Base-by-base conservation (phyloP, 2,329 filamentous ascomycete species). In the Colletotrichum coccodes region DNA sequence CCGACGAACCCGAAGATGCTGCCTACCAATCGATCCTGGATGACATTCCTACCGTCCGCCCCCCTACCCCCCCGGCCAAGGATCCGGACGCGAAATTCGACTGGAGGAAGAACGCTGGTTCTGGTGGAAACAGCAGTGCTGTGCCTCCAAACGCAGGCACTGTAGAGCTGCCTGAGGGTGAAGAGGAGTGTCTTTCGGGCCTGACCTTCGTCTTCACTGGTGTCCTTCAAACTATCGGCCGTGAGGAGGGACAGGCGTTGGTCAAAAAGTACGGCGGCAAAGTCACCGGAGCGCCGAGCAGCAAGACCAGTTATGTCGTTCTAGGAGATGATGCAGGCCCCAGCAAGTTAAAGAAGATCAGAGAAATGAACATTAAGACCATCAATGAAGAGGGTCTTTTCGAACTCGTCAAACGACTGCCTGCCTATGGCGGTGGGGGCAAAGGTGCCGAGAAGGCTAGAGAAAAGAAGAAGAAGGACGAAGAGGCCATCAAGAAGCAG, bases 261-360 rank as follows among this genome's bases (percentile, higher is more conserved):
- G 94, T 98, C 64, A 99, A 99, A 79, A 90, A 91, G 71, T 97
- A 98, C 78, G 97, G 96, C 47, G 96, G 96, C 60, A 98, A 97
- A 80, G 91, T 97, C 28, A 97, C 92, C 11, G 86, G 85, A 11
- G 91, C 90, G 6, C 96, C 97, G 23, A 98, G 95, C 77, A 92
- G 91, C 76, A 98, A 97, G 80, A 99, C 97, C 0, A 96, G 88
- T 75, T 99, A 94, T 76, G 94, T 99, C 52, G 93, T 99, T 18
- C 87, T 99, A 3, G 96, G 96, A 49, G 88, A 87, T 30, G 96
- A 98, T 78, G 96, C 97, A 28, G 96, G 96, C 0, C 96, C 96
- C 1, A 97, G 92, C 80, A 99, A 99, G 78, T 85, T 99, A 46
- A 86, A 91, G 72, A 98, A 95, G 73, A 98, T 99, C 73, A 86